phyloP scores from a whole-genome alignment of 2,329 filamentous ascomycete genomes.

The Epichloe brachyelytri region DNA sequence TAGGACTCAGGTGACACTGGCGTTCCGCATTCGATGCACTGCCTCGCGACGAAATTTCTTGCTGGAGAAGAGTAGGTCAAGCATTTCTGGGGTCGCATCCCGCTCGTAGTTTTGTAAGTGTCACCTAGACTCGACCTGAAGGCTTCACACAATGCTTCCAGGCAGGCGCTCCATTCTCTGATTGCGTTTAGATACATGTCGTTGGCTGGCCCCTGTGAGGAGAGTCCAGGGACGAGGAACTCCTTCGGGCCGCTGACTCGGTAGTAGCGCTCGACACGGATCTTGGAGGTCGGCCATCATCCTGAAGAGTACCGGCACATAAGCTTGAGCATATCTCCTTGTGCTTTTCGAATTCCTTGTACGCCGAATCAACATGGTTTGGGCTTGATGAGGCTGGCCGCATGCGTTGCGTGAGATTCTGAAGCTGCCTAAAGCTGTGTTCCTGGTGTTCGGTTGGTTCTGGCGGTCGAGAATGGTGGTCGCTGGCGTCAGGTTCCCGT shows the following conservation, averaged over 20 bases:
- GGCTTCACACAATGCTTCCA: conserved; percentile 28
- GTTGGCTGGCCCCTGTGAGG: conserved; percentile 13
- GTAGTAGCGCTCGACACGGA: conserved; percentile 9
- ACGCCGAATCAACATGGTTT: conserved; percentile 29
- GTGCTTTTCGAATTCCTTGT: conserved; percentile 29
- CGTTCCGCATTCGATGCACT: conserved; percentile 33
- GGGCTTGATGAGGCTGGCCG: conserved; percentile 19
- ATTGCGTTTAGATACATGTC: conserved; percentile 26
- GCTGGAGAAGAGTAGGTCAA: conserved; percentile 29
- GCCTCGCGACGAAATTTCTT: conserved; percentile 28
- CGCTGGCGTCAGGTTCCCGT: conserved; percentile 14
- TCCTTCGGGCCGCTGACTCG: conserved; percentile 15
- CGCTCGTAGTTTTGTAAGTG: conserved; percentile 34
- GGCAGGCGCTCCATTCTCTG: conserved; percentile 30
- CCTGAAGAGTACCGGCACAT: conserved; percentile 27
- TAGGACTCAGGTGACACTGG: conserved; percentile 28
- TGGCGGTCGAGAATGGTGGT: conserved; percentile 13
- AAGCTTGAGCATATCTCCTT: conserved; percentile 26
- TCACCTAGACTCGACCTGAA: conserved; percentile 28
- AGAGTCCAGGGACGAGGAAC: conserved; percentile 17
- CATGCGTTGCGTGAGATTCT: conserved; percentile 22
- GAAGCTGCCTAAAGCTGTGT: conserved; percentile 22
- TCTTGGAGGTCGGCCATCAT: conserved; percentile 22
- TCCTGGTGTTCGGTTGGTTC: conserved; percentile 19
- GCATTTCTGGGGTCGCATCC: conserved; percentile 28